These are phyloP conservation scores for Hanseniaspora lachancei DNA, from an alignment of 805 yeast genomes.

Conservation along the genomic window DNA sequence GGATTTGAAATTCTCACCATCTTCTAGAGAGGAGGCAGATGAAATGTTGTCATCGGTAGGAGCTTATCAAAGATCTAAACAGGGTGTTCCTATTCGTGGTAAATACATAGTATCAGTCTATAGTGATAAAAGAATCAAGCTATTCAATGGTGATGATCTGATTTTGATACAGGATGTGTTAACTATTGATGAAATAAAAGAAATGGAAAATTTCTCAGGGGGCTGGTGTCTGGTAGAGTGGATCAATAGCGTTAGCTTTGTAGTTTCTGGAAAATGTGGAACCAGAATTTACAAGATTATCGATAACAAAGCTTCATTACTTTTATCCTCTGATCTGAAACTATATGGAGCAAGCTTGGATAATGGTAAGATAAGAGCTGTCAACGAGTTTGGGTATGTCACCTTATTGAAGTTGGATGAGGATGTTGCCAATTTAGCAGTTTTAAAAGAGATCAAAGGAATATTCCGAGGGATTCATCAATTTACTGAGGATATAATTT, in stretches of 20 bases:
- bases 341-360: neutral
- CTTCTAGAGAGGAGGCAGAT: slow-evolving; percentile 34
- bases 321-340: neutral
- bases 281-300: slow-evolving; percentile 1
- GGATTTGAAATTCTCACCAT: slow-evolving; percentile 71
- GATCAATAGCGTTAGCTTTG: neutral
- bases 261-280: slow-evolving; percentile 12
- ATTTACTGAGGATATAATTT: neutral
- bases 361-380: neutral
- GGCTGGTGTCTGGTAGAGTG: slow-evolving; percentile 7
- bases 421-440: neutral
- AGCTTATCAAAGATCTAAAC: slow-evolving; percentile 8
- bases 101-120: slow-evolving; percentile 58
- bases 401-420: neutral
- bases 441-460: neutral
- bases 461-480: neutral
- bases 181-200: slow-evolving; percentile 40
- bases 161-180: slow-evolving; percentile 45
- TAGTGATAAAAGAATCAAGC: slow-evolving; percentile 59
- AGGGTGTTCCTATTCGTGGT: slow-evolving; percentile 24
- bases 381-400: slow-evolving; percentile 1
- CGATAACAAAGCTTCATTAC: neutral
- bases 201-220: slow-evolving; percentile 55
- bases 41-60: slow-evolving; percentile 6
- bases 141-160: slow-evolving; percentile 83